Evolutionary conservation across 495 filamentous ascomycete species (phyloP), one percentile per base, ranked within the genome.

Genomic region (Penicillium crystallinum): DNA sequence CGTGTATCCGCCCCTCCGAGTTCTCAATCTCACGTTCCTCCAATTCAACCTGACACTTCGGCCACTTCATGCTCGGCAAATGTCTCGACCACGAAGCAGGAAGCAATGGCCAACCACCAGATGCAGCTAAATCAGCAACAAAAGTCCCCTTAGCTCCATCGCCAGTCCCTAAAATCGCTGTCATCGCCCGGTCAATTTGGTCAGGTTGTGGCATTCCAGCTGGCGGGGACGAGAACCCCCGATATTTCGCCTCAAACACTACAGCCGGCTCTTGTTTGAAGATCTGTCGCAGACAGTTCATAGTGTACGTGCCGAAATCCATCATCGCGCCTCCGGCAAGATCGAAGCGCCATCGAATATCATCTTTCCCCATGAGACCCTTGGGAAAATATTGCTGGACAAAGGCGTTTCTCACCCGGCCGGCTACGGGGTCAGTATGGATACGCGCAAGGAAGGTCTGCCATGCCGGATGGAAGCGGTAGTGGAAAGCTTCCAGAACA

Each of bases 401-500:
- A 44, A 15, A 38, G 1, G 46, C 58, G 14, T 43, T 27, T 14
- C 52, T 33, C 1, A 59, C 52, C 4, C 15, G 36, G 2, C 50
- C 58, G 10, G 45, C 44, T 1, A 37, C 18, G 2, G 61, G 62
- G 4, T 61, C 47, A 1, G 62, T 53, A 35, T 73, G 71, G 21
- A 82, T 57, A 10, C 68, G 61, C 29, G 29, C 29, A 31, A 31
- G 29, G 53, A 82, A 83, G 0, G 52, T 51, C 15, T 70, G 61
- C 74, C 76, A 82, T 6, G 77, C 68, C 2, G 81, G 82, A 42
- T 82, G 76, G 58, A 84, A 86, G 12, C 67, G 62, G 51, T 67
- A 69, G 59, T 84, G 81, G 39, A 81, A 74, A 6, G 82, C 83
- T 62, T 88, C 85, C 2, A 87, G 70, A 0, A 86, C 56, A 9